Base-by-base conservation (phyloP, 106 monocot genomes). In the Vanilla planifolia region DNA sequence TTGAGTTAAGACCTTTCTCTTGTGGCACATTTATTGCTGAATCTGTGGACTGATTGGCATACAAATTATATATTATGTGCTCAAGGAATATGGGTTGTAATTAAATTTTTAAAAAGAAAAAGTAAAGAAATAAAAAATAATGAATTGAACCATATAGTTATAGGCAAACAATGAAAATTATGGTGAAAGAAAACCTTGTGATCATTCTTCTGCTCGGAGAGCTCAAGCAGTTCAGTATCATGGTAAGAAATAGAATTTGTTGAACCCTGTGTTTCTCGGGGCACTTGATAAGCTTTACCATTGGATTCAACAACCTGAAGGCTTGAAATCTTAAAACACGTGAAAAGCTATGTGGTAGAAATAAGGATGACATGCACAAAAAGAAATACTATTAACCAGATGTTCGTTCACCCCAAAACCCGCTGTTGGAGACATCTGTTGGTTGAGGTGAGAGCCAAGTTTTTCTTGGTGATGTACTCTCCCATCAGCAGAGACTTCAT, bases 251-350 rank as follows among this genome's bases (percentile, higher is more conserved):
- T 66, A 43, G 58, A 51, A 60, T 60, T 52, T 68, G 66, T 51
- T 13, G 27, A 64, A 4, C 66, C 71, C 19, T 50, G 48, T 22
- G 75, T 9, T 48, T 67, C 81, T 65, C 70, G 56, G 17, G 63
- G 48, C 22, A 45, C 43, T 60, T 61, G 26, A 41, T 73, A 33
- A 27, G 55, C 60, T 42, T 73, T 50, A 16, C 41, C 64, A 61
- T 61, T 76, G n/a, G 57, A 73, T 33, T 85, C 75, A 59, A 83
- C 42, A 33, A 69, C 73, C 83, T 95, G 74, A 48, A 3, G 59
- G 46, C 21, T 62, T 58, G 34, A 64, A 62, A 33, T n/a, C 19
- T 55, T 8, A 59, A 27, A 60, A 55, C 5, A 20, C 35, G 14
- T 11, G 35, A 9, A 55, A 4, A n/a, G 30, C 5, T 30, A 17